Evolutionary conservation across 352 stramenopile genomes (phyloP).

Genomic region (Blastocystis sp.): DNA sequence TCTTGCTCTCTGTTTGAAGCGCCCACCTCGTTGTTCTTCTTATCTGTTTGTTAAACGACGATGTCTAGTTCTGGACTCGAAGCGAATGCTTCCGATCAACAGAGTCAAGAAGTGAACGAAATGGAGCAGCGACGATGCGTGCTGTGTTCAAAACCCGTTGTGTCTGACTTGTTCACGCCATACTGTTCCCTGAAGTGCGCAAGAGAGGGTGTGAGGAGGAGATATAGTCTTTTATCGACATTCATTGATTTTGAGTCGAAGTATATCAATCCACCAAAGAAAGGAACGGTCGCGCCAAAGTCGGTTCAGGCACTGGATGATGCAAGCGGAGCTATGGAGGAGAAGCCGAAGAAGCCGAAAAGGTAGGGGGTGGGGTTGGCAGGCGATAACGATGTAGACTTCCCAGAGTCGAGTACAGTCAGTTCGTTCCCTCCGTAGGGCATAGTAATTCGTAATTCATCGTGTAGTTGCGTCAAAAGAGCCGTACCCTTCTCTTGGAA

Average conservation of each 20-base stretch:
- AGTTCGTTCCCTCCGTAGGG: constrained; percentile 38
- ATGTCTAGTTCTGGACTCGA: neutral
- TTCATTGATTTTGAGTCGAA: constrained; percentile 70
- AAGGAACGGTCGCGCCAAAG: neutral
- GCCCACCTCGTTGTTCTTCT: neutral
- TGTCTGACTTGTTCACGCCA: neutral
- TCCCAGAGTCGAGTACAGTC: constrained; percentile 23
- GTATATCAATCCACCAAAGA: constrained; percentile 50
- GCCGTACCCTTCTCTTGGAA: constrained; percentile 27
- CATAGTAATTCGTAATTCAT: neutral
- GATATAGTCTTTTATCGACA: constrained; percentile 15
- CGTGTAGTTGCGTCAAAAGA: constrained; percentile 36
- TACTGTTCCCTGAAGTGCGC: constrained; percentile 60
- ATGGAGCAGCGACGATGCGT: neutral
- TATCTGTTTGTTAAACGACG: constrained; percentile 64
- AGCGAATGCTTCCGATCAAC: neutral
- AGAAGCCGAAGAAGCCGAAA: constrained; percentile 41
- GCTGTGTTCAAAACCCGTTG: constrained; percentile 17
- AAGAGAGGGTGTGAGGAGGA: neutral
- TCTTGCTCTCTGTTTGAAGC: neutral
- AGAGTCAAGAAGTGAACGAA: neutral
- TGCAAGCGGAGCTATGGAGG: neutral
- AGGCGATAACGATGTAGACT: constrained; percentile 9
- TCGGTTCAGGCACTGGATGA: neutral
- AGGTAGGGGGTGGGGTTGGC: neutral